Evolutionary conservation across 768 basidiomycete species (phyloP), one percentile per base, ranked within the genome.

Genomic region (Mycena vulgaris): DNA sequence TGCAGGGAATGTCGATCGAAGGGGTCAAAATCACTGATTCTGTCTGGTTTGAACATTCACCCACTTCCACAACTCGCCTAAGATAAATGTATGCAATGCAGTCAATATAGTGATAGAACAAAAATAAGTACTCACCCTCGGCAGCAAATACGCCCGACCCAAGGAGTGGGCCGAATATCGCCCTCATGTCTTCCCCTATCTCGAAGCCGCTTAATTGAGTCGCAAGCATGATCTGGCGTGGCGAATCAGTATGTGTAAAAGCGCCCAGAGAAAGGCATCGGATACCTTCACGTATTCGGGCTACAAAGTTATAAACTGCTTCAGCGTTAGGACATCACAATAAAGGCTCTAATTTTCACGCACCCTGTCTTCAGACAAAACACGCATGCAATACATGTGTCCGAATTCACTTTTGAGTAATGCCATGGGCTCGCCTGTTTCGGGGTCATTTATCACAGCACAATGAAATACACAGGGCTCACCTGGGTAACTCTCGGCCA

Each of bases 11-110:
- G 89, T 14, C 85, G 80, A 58, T 87, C 88, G 71, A 91, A 92
- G 33, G 87, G 88, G 27, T 91, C 87, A 60, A 91, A 92, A 75
- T 91, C 87, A 53, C 84, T 87, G 61, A 91, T 87, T 35, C 86
- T 81, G 37, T 92, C 91, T 49, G 83, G 85, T 62, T 78, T 86
- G 81, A 94, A 93, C 11, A 27, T 23, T 21, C 39, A 28, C 85
- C 69, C 73, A 91, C 89, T 90, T 93, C 92, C 92, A 93, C 78
- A 88, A 83, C 1, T 91, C 89, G 25, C 30, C 60, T 39, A 21
- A 13, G 28, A 6, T 6, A 35, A n/a, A n/a, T n/a, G n/a, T n/a
- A n/a, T n/a, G n/a, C n/a, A n/a, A n/a, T n/a, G n/a, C n/a, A n/a
- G n/a, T n/a, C n/a, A n/a, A n/a, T n/a, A n/a, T n/a, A n/a, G n/a